Evolutionary conservation across 2,329 filamentous ascomycete genomes (phyloP), one percentile per base, ranked within the genome.

Genomic region (Penicillium sp.): DNA sequence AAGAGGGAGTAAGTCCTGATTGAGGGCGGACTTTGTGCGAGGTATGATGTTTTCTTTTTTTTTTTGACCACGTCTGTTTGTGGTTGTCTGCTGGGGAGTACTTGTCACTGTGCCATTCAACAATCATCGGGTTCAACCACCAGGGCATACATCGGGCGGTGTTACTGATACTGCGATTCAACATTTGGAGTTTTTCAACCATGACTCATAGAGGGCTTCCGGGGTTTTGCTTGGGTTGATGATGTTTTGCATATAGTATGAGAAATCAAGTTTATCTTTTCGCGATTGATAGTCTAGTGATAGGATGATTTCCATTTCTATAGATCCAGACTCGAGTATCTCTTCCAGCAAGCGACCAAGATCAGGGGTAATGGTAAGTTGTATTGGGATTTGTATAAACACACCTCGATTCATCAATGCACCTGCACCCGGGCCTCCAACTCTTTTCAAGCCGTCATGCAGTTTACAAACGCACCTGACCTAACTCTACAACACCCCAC

Each of bases 111-210:
- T 62, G 61, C 58, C 62, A 49, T 71, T 72, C 69, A 71, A 70
- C 66, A 66, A 59, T 48, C 43, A 62, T 67, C 64, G 50, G 59
- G 54, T 67, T 71, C 68, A 70, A 72, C 67, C 62, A 66, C 60
- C 67, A n/a, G 55, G 63, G 61, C 66, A 73, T 69, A 31, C 25
- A 28, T 28, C 4, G 53, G 49, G 57, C 37, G 57, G 20, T 20
- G 20, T 20, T 20, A 20, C 20, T 20, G 20, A 45, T 15, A 58
- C 57, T 59, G 62, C 59, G 39, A 66, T 73, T 73, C 71, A 73
- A 72, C 69, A 74, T 65, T 57, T 53, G 60, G 62, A 67, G 60
- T 61, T 64, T 55, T 67, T 70, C 65, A 70, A 67, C 65, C 61
- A 64, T 63, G 59, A 62, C 63, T 67, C 66, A 64, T 61, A 54